These are phyloP conservation scores for Phylloporus sp. DNA, from an alignment of 768 basidiomycete species.

Conservation along the genomic window DNA sequence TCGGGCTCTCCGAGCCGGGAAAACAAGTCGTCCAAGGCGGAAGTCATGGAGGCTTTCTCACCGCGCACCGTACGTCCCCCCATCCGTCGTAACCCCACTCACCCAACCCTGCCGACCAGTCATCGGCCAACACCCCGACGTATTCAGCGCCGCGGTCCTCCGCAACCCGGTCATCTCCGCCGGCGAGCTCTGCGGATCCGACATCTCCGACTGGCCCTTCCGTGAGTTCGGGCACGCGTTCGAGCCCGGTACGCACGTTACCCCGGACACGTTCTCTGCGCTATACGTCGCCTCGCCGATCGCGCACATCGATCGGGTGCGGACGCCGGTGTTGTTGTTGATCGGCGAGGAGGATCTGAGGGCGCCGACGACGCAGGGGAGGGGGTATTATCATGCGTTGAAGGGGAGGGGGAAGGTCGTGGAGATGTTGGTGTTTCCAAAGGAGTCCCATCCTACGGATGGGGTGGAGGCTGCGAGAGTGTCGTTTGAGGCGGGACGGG, in stretches of 20 bases:
- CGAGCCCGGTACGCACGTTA: conserved; percentile 35
- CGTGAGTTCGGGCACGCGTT: conserved; percentile 38
- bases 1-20: conserved; percentile 46
- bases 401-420: conserved; percentile 43
- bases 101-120: too few relatives aligned
- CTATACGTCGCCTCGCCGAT: conserved; percentile 55
- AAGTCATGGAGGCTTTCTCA: conserved; percentile 66
- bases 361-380: conserved; percentile 58
- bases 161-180: conserved; percentile 67
- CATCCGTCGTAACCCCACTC: too few relatives aligned
- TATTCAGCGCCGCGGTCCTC: conserved; percentile 57
- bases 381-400: conserved; percentile 61
- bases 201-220: conserved; percentile 67
- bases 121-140: conserved; percentile 54
- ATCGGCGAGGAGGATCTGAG: conserved; percentile 59
- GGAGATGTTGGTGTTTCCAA: conserved; percentile 57
- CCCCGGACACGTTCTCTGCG: conserved; percentile 38
- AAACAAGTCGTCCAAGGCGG: conserved; percentile 58
- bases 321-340: conserved; percentile 50
- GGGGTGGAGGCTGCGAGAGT: conserved; percentile 57
- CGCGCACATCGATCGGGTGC: conserved; percentile 44
- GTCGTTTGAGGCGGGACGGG: conserved; percentile 45
- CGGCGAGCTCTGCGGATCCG: conserved; percentile 50
- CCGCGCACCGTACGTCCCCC: conserved; percentile 47
- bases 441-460: conserved; percentile 59